Conservation (phyloP, 1,284 basidiomycete species). For the Malassezia psittaci region DNA sequence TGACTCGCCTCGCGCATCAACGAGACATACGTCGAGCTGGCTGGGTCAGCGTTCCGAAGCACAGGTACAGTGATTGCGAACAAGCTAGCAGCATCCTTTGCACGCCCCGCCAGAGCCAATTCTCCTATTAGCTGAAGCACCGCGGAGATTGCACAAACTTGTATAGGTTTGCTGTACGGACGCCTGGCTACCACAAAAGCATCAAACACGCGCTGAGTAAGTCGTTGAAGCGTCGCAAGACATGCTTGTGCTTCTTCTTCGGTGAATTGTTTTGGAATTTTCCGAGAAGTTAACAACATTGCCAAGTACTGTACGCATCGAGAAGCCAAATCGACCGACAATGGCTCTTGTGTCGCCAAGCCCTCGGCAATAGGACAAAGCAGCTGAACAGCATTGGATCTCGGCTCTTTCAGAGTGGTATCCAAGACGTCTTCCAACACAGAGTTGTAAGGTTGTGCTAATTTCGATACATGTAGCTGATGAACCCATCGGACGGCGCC, state of each 20-base stretch:
- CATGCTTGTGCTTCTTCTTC: neutral
- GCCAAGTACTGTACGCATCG: constrained; percentile 4
- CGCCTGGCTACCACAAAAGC: neutral
- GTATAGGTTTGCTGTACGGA: neutral
- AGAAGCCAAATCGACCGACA: neutral
- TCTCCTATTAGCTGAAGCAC: constrained; percentile 8
- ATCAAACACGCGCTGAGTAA: neutral
- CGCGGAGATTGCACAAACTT: constrained; percentile 51
- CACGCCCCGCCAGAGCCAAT: constrained; percentile 1
- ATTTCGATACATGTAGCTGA: constrained; percentile 17
- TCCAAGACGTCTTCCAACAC: constrained; percentile 8
- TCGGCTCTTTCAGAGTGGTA: neutral
- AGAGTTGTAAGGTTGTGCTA: constrained; percentile 1
- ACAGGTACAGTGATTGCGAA: neutral
- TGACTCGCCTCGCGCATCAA: constrained; percentile 14
- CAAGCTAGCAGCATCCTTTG: constrained; percentile 4
- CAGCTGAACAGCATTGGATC: neutral
- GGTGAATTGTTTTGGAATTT: neutral
- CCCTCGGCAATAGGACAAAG: neutral
- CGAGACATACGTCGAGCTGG: neutral
- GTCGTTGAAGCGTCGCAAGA: neutral
- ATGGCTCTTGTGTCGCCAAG: neutral
- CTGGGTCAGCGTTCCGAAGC: constrained; percentile 2
- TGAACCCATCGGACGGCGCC: constrained; percentile 31
- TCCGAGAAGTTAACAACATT: neutral